Percentiles rank a stretch among this genome's conserved stretches.
Evolutionary conservation across 768 basidiomycete genomes (phyloP).

Genomic region (Lentinula aciculospora): DNA sequence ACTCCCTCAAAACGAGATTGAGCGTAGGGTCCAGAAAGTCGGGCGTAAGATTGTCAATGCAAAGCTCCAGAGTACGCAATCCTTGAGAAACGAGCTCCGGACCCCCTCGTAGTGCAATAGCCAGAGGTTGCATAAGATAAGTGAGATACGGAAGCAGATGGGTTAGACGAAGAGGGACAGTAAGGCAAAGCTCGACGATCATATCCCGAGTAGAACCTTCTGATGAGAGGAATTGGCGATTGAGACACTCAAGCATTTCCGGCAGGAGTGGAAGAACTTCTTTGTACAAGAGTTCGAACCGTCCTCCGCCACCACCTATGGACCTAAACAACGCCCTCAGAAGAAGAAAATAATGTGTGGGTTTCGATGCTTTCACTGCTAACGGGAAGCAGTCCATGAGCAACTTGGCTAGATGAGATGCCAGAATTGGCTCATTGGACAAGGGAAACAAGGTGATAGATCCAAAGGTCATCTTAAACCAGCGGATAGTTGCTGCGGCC

Average conservation of each 20-base stretch:
- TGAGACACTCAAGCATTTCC: constrained; percentile 94
- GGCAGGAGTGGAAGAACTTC: constrained; percentile 94
- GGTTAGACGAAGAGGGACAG: constrained; percentile 91
- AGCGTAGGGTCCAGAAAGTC: constrained; percentile 97
- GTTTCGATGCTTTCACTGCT: constrained; percentile 86
- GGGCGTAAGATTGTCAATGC: constrained; percentile 96
- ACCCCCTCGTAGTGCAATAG: constrained; percentile 81
- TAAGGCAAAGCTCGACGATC: constrained; percentile 95
- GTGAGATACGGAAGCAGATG: constrained; percentile 93
- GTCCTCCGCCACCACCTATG: constrained; percentile 86
- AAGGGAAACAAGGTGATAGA: constrained; percentile 72
- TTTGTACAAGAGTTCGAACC: constrained; percentile 92
- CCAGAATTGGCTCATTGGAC: constrained; percentile 88
- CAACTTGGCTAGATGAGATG: constrained; percentile 84
- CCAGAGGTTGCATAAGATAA: constrained; percentile 95
- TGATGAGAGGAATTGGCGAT: constrained; percentile 82
- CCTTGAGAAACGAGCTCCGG: constrained; percentile 94
- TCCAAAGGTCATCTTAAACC: constrained; percentile 94
- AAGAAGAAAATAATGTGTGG: constrained; percentile 89
- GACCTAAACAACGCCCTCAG: constrained; percentile 89
- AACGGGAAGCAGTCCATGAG: constrained; percentile 96
- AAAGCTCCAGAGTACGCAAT: constrained; percentile 93
- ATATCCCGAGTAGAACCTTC: constrained; percentile 83
- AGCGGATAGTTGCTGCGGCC: constrained; percentile 78
- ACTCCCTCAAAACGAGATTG: constrained; percentile 83